Evolutionary conservation across 139 green algal species (phyloP), one percentile per base, ranked within the genome.

Genomic region (Chlamydomonas schloesseri): DNA sequence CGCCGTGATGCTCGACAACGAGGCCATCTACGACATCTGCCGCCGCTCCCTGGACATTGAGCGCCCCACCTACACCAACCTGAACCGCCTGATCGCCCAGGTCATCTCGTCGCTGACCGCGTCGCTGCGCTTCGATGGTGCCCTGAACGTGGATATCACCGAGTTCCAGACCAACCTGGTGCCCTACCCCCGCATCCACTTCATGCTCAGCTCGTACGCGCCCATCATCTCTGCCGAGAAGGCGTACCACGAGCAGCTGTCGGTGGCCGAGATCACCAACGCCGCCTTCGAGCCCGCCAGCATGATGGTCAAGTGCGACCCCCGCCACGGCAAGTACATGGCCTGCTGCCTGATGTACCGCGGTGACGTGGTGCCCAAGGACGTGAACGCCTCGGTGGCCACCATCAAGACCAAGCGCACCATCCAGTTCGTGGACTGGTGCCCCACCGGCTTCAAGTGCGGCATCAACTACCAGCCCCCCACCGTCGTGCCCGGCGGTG

Each of bases 381-480:
- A 99, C 87, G 97, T 99, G 47, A 99, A 99, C 89, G 96, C 96
- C 28, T 93, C 96, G 29, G 96, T 99, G 50, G 96, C 96, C 81
- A 99, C 96, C 89, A 98, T 99, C 94, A 99, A 99, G 97, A 99
- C 97, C 91, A 99, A 99, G 96, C 93, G 97, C 83, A 99, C 97
- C 84, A 99, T 99, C 91, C 97, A 99, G 91, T 98, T 98, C 80
- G 98, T 99, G 18, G 97, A 99, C 94, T 99, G 97, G 98, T 99
- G 96, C 95, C 97, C 97, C 88, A 99, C 97, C 69, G 97, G 97
- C 73, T 99, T 99, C 95, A 99, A 99, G 97, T 99, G 97, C 93
- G 98, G 98, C 90, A 99, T 99, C 95, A 99, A 99, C 97, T 99
- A 99, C 97, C 97, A 99, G 96, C 97, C 98, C 6, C 98, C 98